These are phyloP conservation scores for Galerina sulciceps DNA, from an alignment of 768 basidiomycete genomes.

Conservation along the genomic window DNA sequence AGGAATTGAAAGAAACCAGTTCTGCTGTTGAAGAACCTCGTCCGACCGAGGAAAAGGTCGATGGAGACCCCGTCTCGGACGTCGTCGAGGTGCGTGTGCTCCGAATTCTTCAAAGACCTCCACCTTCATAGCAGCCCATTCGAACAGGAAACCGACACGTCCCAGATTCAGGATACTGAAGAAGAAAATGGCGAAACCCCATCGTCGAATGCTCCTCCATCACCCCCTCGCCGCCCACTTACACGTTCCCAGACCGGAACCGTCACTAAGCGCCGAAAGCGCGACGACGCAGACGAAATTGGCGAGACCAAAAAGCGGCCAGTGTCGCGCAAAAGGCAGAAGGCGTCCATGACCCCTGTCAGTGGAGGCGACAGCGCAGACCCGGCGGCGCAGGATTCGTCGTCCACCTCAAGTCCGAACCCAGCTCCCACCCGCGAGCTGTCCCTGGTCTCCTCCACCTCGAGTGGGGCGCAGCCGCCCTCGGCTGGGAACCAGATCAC, in stretches of 20 bases:
- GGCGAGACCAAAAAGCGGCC: conserved; percentile 21
- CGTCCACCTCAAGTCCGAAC: conserved; percentile 18
- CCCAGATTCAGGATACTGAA: not conserved
- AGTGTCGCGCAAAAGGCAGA: conserved; percentile 25
- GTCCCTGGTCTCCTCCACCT: conserved; percentile 10
- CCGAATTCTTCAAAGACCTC: not conserved
- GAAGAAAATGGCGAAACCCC: not conserved
- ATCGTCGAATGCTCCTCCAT: conserved; percentile 5
- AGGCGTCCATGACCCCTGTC: conserved; percentile 12
- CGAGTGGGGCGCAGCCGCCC: conserved; percentile 9
- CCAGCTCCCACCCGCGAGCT: conserved; percentile 17
- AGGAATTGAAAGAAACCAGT: conserved; percentile 1
- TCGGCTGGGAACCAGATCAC: conserved; percentile 9
- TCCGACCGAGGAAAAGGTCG: not conserved
- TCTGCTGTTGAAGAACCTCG: not conserved
- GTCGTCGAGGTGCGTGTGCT: not conserved
- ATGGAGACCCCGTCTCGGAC: not conserved
- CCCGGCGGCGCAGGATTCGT: conserved; percentile 6
- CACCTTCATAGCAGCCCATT: not conserved
- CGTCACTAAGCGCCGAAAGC: conserved; percentile 24
- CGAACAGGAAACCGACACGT: not conserved
- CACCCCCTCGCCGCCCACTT: conserved; percentile 22
- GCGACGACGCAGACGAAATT: conserved; percentile 22
- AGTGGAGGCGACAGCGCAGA: not conserved
- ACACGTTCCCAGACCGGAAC: conserved; percentile 31